Conservation (phyloP, 2,329 filamentous ascomycete species). For the Fusarium annulatum region DNA sequence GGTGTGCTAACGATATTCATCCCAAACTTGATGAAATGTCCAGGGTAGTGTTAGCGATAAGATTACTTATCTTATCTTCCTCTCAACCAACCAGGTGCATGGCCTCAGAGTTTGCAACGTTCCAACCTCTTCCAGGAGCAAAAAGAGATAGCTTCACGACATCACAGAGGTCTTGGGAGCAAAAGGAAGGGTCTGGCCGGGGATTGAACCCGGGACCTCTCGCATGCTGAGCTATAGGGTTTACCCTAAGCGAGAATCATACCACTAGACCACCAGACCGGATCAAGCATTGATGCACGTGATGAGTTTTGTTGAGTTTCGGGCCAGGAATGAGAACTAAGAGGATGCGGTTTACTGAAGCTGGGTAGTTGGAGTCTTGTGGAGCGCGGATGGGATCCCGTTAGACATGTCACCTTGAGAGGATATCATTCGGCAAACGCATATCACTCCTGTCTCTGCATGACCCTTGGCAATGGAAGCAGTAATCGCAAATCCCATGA, state of each 20-base stretch:
- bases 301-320: not conserved
- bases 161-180: constrained; percentile 1
- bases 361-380: not conserved
- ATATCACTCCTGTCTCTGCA: fast-evolving
- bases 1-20: not conserved
- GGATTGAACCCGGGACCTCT: constrained; percentile 61
- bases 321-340: fast-evolving
- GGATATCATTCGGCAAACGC: no score
- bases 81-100: not conserved
- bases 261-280: constrained; percentile 71
- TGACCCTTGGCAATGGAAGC: not conserved
- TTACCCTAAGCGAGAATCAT: constrained; percentile 77
- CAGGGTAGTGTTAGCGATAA: not conserved
- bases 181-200: constrained; percentile 54
- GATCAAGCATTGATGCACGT: not conserved
- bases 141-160: fast-evolving
- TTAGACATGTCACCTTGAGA: not conserved
- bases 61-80: not conserved
- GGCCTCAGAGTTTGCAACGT: not conserved
- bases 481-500: fast-evolving
- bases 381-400: not conserved
- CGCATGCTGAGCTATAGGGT: constrained; percentile 53
- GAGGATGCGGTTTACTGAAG: not conserved
- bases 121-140: not conserved
- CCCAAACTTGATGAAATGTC: not conserved